Evolutionary conservation across 2,329 filamentous ascomycete species (phyloP), one percentile per base, ranked within the genome.

Genomic region (Paraconiothyrium sp.): DNA sequence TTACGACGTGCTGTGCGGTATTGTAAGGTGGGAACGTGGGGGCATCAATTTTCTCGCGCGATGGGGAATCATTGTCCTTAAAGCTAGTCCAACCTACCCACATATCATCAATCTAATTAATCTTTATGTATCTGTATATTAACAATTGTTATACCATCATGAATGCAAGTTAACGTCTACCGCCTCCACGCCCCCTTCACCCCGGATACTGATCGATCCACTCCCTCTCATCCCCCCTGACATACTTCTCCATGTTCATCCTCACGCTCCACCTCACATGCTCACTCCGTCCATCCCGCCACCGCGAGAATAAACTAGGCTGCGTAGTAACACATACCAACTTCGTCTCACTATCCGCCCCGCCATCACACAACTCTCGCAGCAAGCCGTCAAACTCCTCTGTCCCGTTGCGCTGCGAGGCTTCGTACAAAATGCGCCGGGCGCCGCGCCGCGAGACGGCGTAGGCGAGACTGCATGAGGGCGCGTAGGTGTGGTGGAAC

Each of bases 311-410:
- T 20, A 59, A 32, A 32, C 34, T 43, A n/a, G 60, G 60, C 32
- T 59, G 55, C 14, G 47, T 52, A 9, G 60, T 62, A n/a, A 62
- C 24, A 30, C 56, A 62, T 1, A 35, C 16, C 30, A 62, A 49
- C n/a, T 46, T 59, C 32, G 14, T 32, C 4, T 47, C 47, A 22
- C 34, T 44, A 8, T 30, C 37, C 27, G 20, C 4, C 22, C 10
- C 46, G 4, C 72, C 75, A 54, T 76, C 74, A 54, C 76, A 78
- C n/a, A 76, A 55, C 16, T 69, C 64, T 16, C 68, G 57, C 10
- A 78, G 58, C 70, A 74, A 72, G 34, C 74, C 69, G 46, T 79
- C 75, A 62, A 79, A 81, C 0, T 79, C 72, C 9, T 48, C 56
- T 4, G 50, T 64, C 13, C 54, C 55, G 32, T 57, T 57, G 9